Percentiles rank a stretch among this genome's conserved stretches.
Evolutionary conservation across 2,329 filamentous ascomycete species (phyloP).

Genomic region (Botrytis tulipae): DNA sequence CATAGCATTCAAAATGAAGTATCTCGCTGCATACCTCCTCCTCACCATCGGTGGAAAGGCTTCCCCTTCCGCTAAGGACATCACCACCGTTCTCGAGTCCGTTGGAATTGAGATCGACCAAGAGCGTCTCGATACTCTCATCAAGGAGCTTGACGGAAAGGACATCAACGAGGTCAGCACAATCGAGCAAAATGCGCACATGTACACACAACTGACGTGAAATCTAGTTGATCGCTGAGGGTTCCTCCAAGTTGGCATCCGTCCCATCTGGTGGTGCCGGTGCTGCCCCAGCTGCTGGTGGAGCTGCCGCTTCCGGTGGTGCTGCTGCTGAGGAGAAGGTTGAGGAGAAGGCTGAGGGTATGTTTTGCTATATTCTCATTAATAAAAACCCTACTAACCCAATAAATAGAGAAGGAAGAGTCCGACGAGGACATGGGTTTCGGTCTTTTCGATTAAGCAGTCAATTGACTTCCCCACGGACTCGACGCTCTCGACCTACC

Average conservation of each 20-base stretch:
- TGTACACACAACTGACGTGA: constrained; percentile 28
- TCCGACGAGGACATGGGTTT: constrained; percentile 76
- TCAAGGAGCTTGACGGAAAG: constrained; percentile 90
- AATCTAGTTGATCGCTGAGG: constrained; percentile 80
- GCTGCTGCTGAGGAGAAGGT: constrained; percentile 62
- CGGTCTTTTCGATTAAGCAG: constrained; percentile 71
- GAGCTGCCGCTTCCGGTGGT: constrained; percentile 63
- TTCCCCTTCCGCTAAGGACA: constrained; percentile 78
- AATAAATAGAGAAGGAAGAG: constrained; percentile 58
- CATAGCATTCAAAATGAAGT: constrained; percentile 84
- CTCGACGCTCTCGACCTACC: constrained; percentile 30
- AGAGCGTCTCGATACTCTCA: constrained; percentile 80
- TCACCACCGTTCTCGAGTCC: constrained; percentile 86
- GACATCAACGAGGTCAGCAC: constrained; percentile 79
- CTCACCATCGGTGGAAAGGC: constrained; percentile 90
- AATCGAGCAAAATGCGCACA: constrained; percentile 34
- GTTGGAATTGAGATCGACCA: constrained; percentile 93
- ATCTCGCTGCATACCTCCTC: constrained; percentile 98
- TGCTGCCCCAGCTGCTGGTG: constrained; percentile 64
- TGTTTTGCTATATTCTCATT: constrained; percentile 46
- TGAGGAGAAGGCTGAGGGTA: constrained; percentile 79
- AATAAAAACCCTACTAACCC: constrained; percentile 28
- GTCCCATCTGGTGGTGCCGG: constrained; percentile 89
- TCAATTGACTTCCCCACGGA: constrained; percentile 29
- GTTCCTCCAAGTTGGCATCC: constrained; percentile 91